A percentile compares a stretch with the other conserved stretches of the same genome.
phyloP scores from a whole-genome alignment of 1,139 yeast species.

The Suhomyces coccinellae region DNA sequence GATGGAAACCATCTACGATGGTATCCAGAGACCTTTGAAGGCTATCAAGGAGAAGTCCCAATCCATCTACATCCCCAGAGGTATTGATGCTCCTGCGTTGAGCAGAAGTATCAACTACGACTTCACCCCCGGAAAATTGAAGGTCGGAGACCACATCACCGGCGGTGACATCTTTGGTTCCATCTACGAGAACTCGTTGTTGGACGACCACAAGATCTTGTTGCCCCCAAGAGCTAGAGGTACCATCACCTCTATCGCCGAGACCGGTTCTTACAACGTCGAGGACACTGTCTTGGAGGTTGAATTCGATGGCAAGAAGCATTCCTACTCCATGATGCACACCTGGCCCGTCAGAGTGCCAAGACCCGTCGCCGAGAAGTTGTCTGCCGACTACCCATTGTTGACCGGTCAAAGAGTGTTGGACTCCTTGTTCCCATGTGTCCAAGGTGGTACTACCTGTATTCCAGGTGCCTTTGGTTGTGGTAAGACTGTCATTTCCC shows the following conservation, averaged over 20 bases:
- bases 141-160: slow-evolving; percentile 95
- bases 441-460: slow-evolving; percentile 99
- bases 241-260: slow-evolving; percentile 87
- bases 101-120: slow-evolving; percentile 81
- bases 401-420: slow-evolving; percentile 98
- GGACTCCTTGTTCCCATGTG: slow-evolving; percentile 97
- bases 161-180: slow-evolving; percentile 98
- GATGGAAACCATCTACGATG: slow-evolving; percentile 98
- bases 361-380: slow-evolving; percentile 94
- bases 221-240: slow-evolving; percentile 99
- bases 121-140: slow-evolving; percentile 74
- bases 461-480: slow-evolving; percentile 99
- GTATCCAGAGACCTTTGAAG: slow-evolving; percentile 97
- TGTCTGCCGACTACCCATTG: slow-evolving; percentile 90
- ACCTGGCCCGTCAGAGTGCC: slow-evolving; percentile 99
- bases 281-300: slow-evolving; percentile 89
- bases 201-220: slow-evolving; percentile 89
- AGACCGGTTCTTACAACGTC: slow-evolving; percentile 85
- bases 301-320: slow-evolving; percentile 87
- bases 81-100: slow-evolving; percentile 94
- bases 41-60: slow-evolving; percentile 84
- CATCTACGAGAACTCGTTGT: slow-evolving; percentile 87
- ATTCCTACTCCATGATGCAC: slow-evolving; percentile 89
- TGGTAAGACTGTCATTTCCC: slow-evolving; percentile 98
- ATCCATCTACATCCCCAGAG: slow-evolving; percentile 97